Conservation (phyloP, 345 rosid species). For the Arabidopsis thaliana region TAIR10.1 NC_003076.8:17767001-17767500, state of each 20-base stretch:
- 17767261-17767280: slow-evolving; percentile 13
- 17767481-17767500: not conserved
- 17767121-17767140: not conserved
- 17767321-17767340: not conserved
- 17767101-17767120: not conserved
- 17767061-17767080: too few species aligned
- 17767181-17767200: slow-evolving; percentile 9
- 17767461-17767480: not conserved
- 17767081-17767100: too few species aligned
- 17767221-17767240: not conserved
- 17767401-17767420: not conserved
- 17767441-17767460: not conserved
- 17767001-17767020: too few species aligned
- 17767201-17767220: slow-evolving; percentile 25
- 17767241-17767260: slow-evolving; percentile 31
- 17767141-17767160: not conserved
- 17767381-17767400: not conserved
- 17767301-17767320: not conserved
- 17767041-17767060: too few species aligned
- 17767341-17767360: slow-evolving; percentile 4
- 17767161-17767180: not conserved
- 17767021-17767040: too few species aligned
- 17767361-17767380: not conserved
- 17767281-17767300: slow-evolving; percentile 17
- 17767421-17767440: not conserved